Conservation (phyloP, 1,284 basidiomycete species). For the Puccinia coronata region DNA sequence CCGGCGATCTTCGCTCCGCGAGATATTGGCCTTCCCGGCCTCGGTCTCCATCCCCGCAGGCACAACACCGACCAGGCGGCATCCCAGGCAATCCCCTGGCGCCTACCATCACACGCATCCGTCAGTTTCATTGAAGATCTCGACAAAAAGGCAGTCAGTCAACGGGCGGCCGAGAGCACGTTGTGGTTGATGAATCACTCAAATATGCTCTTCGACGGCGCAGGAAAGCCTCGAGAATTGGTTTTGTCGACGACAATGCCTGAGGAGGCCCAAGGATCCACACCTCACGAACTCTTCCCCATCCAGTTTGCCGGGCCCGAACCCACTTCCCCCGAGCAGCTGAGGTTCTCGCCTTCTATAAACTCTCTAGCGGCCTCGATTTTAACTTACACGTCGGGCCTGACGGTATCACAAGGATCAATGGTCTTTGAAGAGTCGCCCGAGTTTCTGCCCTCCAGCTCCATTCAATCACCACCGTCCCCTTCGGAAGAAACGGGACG, state of each 20-base stretch:
- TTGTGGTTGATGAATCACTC: constrained; percentile 27
- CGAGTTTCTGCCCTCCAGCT: neutral
- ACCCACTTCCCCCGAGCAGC: neutral
- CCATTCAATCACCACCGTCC: neutral
- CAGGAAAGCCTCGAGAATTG: neutral
- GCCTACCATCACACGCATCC: neutral
- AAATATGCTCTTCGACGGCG: neutral
- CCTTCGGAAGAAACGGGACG: neutral
- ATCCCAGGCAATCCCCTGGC: neutral
- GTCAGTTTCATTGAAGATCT: constrained; percentile 7
- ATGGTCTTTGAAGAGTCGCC: neutral
- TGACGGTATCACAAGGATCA: neutral
- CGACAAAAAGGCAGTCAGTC: neutral
- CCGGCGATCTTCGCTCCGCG: constrained; percentile 31
- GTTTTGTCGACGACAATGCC: neutral
- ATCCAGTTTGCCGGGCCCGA: neutral
- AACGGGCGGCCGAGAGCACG: constrained; percentile 18
- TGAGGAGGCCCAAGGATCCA: neutral
- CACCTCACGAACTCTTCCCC: neutral
- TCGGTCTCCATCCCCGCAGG: constrained; percentile 28
- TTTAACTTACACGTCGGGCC: neutral
- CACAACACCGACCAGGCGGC: neutral
- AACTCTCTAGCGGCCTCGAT: neutral
- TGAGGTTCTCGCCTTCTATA: neutral
- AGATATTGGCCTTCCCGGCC: constrained; percentile 32